A percentile compares a stretch with the other conserved stretches of the same genome.
Conservation (phyloP, 2,329 filamentous ascomycete species). For the Fusarium avenaceum region DNA sequence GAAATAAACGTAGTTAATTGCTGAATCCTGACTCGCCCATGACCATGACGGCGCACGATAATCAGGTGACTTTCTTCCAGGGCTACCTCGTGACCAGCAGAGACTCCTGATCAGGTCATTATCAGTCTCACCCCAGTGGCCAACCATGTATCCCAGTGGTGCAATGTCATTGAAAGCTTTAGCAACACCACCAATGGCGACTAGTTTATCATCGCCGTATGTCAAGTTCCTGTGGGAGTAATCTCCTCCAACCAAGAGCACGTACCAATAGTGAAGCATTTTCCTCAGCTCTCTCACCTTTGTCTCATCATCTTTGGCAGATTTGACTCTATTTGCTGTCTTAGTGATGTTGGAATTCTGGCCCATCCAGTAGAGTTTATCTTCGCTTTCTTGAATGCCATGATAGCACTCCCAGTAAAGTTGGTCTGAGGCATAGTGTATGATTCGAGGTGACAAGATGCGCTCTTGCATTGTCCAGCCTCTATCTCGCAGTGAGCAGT, state of each 20-base stretch:
- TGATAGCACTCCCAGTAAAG: constrained; percentile 21
- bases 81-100: background rate
- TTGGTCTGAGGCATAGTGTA: constrained; percentile 13
- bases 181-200: constrained; percentile 7
- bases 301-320: accelerated
- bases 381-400: constrained; percentile 1
- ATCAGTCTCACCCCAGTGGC: constrained; percentile 12
- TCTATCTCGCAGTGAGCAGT: background rate
- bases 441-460: background rate
- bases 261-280: constrained; percentile 15
- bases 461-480: constrained; percentile 21
- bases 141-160: constrained; percentile 7
- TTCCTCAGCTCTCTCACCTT: background rate
- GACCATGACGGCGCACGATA: constrained; percentile 19
- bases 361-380: background rate
- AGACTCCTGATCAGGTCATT: constrained; percentile 7
- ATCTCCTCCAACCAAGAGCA: constrained; percentile 3
- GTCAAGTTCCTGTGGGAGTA: constrained; percentile 9
- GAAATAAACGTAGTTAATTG: background rate
- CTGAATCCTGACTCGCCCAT: constrained; percentile 17
- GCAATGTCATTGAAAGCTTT: background rate
- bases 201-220: constrained; percentile 3
- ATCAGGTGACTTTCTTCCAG: background rate
- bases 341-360: background rate
- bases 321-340: background rate